Evolutionary conservation across 306 rosid genomes (phyloP), one percentile per base, ranked within the genome.

Genomic region (Cicer pinnatifidum): DNA sequence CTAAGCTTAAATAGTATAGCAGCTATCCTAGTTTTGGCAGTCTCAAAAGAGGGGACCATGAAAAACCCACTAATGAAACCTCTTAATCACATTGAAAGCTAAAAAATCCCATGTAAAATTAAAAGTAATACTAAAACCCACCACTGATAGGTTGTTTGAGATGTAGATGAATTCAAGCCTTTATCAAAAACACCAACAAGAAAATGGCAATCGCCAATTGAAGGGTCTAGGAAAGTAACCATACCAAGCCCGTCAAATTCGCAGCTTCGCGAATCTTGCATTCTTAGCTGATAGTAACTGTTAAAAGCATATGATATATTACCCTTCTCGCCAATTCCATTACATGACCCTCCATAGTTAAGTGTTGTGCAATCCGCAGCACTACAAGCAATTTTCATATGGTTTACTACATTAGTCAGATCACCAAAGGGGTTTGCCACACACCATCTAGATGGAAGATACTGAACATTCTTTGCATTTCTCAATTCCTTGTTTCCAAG

Each of bases 371-470:
- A 94, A 75, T 94, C 98, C 8, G 96, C 98, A 83, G 82, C 79
- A 82, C 93, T 81, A 17, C 98, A 94, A 7, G 95, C 97, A 44
- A 89, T 85, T 85, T 80, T 81, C 83, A 91, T 82, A 53, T 89
- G 95, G 86, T 86, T 88, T 6, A 84, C 84, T 67, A 86, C 96
- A 13, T 64, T 79, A 0, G 85, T 51, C 77, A 88, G 75, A 79
- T 89, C 91, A 67, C 84, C 33, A 1, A 75, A 75, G 13, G 99
- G 99, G 77, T 82, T 82, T 40, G 99, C 97, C 70, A 91, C 87
- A 53, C 99, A 94, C 99, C 99, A 94, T 76, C 97, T 86, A 10
- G 93, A 89, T 6, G 96, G 97, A 53, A 94, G 95, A 80, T 91
- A 88, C 81, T 87, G 83, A 50, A 94, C 96, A 67, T 86, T 83